A percentile compares a stretch with the other conserved stretches of the same genome.
Evolutionary conservation across 768 basidiomycete genomes (phyloP).

Genomic region (Suillus placidus): DNA sequence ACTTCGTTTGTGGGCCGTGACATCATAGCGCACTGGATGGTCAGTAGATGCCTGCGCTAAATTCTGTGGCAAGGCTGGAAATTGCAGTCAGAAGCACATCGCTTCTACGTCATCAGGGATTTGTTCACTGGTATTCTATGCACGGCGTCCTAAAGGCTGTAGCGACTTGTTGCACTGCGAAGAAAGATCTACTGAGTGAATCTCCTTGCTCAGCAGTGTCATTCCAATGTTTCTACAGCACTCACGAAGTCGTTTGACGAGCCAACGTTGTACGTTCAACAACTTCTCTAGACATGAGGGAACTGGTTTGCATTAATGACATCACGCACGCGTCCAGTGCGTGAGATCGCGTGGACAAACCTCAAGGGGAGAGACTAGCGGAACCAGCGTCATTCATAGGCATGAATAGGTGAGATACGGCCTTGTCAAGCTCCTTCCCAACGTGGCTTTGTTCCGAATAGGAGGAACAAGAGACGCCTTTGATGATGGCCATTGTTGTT

Average conservation of each 20-base stretch:
- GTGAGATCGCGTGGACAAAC: not conserved
- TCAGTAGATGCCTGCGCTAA: too few relatives aligned
- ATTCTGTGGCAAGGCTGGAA: not conserved
- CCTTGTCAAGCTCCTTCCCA: not conserved
- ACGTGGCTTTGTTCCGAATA: not conserved
- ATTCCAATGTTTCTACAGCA: constrained; percentile 1
- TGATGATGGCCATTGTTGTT: not conserved
- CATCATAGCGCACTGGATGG: not conserved
- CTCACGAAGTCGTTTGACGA: not conserved
- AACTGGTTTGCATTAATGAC: constrained; percentile 1
- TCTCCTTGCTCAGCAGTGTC: not conserved
- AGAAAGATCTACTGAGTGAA: not conserved
- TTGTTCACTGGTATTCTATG: not conserved
- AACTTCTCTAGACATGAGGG: constrained; percentile 1
- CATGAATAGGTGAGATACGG: not conserved
- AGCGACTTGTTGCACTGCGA: not conserved
- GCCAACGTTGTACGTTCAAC: not conserved
- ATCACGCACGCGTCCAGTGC: not conserved
- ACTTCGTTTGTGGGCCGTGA: not conserved
- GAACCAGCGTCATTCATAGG: not conserved
- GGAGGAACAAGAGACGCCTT: not conserved
- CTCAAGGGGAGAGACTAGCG: not conserved
- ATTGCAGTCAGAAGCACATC: not conserved
- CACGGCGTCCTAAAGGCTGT: constrained; percentile 2
- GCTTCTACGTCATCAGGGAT: not conserved